A percentile compares a stretch with the other conserved stretches of the same genome.
Conservation (phyloP, 1,284 basidiomycete genomes). For the Malassezia yamatoensis region DNA sequence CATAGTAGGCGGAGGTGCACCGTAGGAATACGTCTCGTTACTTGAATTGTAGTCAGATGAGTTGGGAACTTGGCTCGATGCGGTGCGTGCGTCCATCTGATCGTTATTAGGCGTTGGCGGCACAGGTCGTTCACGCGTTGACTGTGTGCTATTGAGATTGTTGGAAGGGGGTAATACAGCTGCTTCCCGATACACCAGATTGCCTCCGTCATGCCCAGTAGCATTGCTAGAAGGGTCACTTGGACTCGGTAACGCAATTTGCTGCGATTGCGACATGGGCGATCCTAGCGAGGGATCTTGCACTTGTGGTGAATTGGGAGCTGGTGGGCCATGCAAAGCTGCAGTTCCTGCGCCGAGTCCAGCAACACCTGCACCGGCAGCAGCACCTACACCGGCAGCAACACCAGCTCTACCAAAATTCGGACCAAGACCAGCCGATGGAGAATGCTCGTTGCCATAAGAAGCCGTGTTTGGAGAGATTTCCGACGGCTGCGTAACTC, state of each 20-base stretch:
- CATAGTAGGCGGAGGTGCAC: neutral
- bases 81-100: neutral
- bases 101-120: neutral
- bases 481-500: too few species aligned
- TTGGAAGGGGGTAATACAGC: neutral
- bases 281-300: neutral
- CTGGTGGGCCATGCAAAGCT: neutral
- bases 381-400: too few species aligned
- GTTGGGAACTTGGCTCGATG: neutral
- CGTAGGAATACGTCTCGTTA: neutral
- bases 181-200: neutral
- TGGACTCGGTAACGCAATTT: neutral
- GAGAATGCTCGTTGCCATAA: too few species aligned
- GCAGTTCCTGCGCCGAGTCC: neutral
- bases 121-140: neutral
- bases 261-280: neutral
- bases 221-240: too few species aligned
- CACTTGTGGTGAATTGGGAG: neutral
- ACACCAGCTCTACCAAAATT: too few species aligned
- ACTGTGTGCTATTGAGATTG: neutral
- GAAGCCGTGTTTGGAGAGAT: too few species aligned
- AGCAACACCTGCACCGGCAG: neutral
- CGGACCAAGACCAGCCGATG: too few species aligned
- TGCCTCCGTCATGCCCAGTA: too few species aligned
- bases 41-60: neutral